These are phyloP conservation scores for Sindora glabra DNA, from an alignment of 306 rosid genomes.

Conservation along the genomic window DNA sequence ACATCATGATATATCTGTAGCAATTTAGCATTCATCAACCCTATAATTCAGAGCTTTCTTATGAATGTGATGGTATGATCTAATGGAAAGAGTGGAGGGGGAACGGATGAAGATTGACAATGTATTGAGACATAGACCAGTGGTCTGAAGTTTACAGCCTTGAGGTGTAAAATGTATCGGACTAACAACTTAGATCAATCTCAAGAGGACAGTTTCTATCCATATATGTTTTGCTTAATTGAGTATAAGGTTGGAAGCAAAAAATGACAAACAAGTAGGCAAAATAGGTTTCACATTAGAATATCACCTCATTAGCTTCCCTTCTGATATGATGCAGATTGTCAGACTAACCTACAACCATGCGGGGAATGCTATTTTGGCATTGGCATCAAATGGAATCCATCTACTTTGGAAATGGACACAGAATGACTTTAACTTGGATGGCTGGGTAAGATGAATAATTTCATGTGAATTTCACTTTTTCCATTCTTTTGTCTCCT, in stretches of 20 bases:
- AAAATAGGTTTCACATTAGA: neutral
- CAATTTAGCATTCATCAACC: too few species aligned
- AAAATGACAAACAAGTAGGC: neutral
- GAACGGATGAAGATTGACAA: too few species aligned
- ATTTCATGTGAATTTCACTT: neutral
- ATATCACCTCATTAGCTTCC: neutral
- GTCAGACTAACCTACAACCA: constrained; percentile 26
- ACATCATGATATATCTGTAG: too few species aligned
- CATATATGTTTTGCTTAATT: neutral
- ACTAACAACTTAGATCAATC: neutral
- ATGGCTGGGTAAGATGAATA: constrained; percentile 9
- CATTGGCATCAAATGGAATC: constrained; percentile 23
- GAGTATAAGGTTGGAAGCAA: neutral
- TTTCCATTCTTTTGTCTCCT: neutral
- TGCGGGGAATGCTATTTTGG: constrained; percentile 27
- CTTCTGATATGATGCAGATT: constrained; percentile 21
- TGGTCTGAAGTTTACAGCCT: too few species aligned
- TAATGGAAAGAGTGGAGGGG: too few species aligned
- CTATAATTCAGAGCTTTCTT: too few species aligned
- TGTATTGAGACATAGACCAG: too few species aligned
- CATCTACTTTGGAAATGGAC: constrained; percentile 43
- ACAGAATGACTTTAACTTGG: neutral
- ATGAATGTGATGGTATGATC: too few species aligned
- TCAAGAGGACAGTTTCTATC: neutral
- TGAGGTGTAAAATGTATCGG: neutral